These are phyloP conservation scores for Colletotrichum theobromicola DNA, from an alignment of 2,329 filamentous ascomycete species.

Conservation along the genomic window DNA sequence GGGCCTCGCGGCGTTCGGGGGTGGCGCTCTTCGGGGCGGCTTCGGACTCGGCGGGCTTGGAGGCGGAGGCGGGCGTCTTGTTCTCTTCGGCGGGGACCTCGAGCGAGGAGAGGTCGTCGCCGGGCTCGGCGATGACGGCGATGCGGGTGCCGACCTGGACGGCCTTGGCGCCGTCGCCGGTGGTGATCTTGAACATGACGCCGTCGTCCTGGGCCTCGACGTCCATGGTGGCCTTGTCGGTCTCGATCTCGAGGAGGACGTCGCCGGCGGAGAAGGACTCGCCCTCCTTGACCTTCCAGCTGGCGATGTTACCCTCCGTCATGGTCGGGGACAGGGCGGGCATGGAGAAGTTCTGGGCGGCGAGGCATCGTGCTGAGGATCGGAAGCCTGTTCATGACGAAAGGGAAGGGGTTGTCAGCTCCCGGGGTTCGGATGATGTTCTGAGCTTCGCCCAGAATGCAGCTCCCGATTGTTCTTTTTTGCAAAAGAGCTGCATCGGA, in stretches of 20 bases:
- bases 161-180: conserved; percentile 74
- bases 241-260: conserved; percentile 90
- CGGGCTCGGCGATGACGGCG: conserved; percentile 80
- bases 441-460: not conserved
- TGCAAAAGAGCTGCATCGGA: not conserved
- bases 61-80: conserved; percentile 43
- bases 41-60: conserved; percentile 31
- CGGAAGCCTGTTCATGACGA: conserved; percentile 60
- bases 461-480: too few relatives aligned
- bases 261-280: conserved; percentile 83
- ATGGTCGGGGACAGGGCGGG: conserved; percentile 90
- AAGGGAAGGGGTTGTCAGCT: conserved; percentile 10
- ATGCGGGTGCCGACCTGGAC: conserved; percentile 83
- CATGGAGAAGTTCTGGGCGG: conserved; percentile 89
- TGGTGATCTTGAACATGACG: conserved; percentile 81
- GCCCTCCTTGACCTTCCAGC: conserved; percentile 87
- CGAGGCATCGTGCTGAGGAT: conserved; percentile 66
- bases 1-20: conserved; percentile 13
- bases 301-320: conserved; percentile 89
- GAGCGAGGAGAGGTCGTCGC: conserved; percentile 77
- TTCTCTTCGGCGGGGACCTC: conserved; percentile 75
- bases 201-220: conserved; percentile 93
- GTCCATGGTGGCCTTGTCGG: conserved; percentile 94
- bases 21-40: conserved; percentile 25
- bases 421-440: not conserved